Evolutionary conservation across 768 basidiomycete species (phyloP), one percentile per base, ranked within the genome.

Genomic region (Boletus tomentosulus): DNA sequence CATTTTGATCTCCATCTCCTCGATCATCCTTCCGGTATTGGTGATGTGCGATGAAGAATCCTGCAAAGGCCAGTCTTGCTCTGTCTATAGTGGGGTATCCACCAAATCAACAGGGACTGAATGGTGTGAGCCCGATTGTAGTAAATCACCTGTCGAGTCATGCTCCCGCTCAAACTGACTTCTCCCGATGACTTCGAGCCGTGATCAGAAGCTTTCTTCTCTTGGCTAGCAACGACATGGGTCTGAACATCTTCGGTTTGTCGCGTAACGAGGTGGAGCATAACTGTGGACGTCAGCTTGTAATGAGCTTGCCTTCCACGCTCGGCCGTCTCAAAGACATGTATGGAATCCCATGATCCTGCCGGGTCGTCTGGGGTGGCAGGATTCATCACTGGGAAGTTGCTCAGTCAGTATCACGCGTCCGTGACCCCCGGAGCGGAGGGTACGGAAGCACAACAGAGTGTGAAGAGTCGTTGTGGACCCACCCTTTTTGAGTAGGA

Each of bases 1-100:
- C 92, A 98, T 94, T 76, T 98, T 98, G 69, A 95, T 92, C 73
- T 99, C 97, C 92, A 96, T 95, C 59, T 98, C 97, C 71, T 99
- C 97, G 58, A 99, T 86, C 86, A 98, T 88, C 60, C 80, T 82
- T 5, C 97, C 97, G n/a, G 87, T 86, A 71, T 98, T 98, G 41
- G 84, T 81, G 54, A 99, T 88, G 72, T 99, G 97, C 39, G 90
- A 87, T 22, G 86, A 81, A 39, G 79, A 68, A 60, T 90, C 89
- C 34, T 89, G 85, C 48, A 97, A 65, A 25, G 92, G 83, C 72
- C 81, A 87, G 67, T 96, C 95, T 69, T 89, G 86, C 67, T 96
- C 94, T 30, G 82, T 82, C 92, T 95, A 56, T n/a, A 30, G 27
- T 15, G 22, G 48, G 56, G 51, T 45, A 54, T 15, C 47, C 41